Evolutionary conservation across 2,329 filamentous ascomycete species (phyloP), one percentile per base, ranked within the genome.

Genomic region (Colletotrichum sojae): DNA sequence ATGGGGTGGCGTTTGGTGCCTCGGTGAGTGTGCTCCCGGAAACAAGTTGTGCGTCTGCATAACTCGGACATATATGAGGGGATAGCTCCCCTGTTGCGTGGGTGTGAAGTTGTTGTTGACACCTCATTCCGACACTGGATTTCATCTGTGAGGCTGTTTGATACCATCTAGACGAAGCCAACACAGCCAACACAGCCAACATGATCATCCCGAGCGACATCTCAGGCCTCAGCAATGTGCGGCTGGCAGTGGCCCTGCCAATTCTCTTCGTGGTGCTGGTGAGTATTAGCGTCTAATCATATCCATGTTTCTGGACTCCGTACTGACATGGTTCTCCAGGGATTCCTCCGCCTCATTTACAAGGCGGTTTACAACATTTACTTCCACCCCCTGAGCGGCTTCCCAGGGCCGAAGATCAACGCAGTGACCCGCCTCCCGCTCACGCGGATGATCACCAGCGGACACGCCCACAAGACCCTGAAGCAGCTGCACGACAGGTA

Each of bases 311-410:
- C n/a, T 6, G 36, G n/a, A 18, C 51, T n/a, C 2, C 13, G 1
- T 6, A n/a, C 9, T 8, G 18, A 5, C 4, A 31, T 5, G 27
- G 27, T 5, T 31, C 27, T 5, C 2, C 18, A 71, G 69, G 57
- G 20, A n/a, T 18, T 63, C 15, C 5, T 67, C 13, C 57, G 58
- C 13, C 51, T 61, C 15, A 16, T 70, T 36, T 62, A 52, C 3
- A 58, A 39, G 4, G 39, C 45, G 2, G 25, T 78, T 13, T 78
- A 78, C 71, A 79, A 79, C 63, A 69, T 81, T 53, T 76, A 73
- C 68, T 71, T 80, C 25, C 79, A 81, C 64, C 79, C 79, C 0
- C 76, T 81, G 15, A 64, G 71, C 16, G 40, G 55, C 6, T 78
- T 74, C 62, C 79, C 79, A 1, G 79, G 79, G 0, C 79, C 79